Evolutionary conservation across 1,284 basidiomycete genomes (phyloP).

Genomic region (Volvariella volvacea): DNA sequence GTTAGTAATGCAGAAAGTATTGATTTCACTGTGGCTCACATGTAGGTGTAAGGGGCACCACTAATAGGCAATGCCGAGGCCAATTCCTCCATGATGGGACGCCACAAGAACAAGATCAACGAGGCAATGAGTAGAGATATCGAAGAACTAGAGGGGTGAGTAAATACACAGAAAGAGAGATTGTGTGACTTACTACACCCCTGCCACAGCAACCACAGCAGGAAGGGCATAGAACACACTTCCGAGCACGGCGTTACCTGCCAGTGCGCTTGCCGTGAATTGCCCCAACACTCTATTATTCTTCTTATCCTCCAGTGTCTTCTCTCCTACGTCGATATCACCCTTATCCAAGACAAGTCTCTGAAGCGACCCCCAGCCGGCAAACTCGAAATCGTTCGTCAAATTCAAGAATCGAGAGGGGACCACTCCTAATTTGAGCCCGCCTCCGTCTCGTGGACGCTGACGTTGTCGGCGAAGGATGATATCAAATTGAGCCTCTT

Average conservation of each 20-base stretch:
- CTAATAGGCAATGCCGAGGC: constrained; percentile 58
- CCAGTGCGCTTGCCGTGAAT: constrained; percentile 52
- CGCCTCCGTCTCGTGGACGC: constrained; percentile 36
- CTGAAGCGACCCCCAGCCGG: constrained; percentile 55
- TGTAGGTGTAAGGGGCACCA: constrained; percentile 65
- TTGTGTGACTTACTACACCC: constrained; percentile 53
- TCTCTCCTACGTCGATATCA: constrained; percentile 28
- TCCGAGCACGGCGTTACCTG: constrained; percentile 64
- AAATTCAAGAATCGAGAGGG: constrained; percentile 60
- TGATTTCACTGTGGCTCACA: constrained; percentile 27
- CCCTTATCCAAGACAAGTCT: constrained; percentile 34
- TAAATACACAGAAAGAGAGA: neutral
- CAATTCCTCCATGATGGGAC: constrained; percentile 65
- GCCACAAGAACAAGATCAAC: constrained; percentile 56
- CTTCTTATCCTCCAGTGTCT: constrained; percentile 24
- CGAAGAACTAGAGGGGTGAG: constrained; percentile 42
- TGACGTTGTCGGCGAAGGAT: constrained; percentile 51
- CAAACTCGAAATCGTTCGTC: constrained; percentile 58
- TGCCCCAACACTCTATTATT: constrained; percentile 42
- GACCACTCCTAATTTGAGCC: constrained; percentile 35
- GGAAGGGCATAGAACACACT: constrained; percentile 69
- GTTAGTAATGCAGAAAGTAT: neutral
- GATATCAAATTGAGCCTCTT: constrained; percentile 42
- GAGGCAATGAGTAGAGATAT: constrained; percentile 58
- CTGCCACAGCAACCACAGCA: constrained; percentile 49